phyloP scores from a whole-genome alignment of 2,329 filamentous ascomycete species.

The Cladosporium oxysporum region DNA sequence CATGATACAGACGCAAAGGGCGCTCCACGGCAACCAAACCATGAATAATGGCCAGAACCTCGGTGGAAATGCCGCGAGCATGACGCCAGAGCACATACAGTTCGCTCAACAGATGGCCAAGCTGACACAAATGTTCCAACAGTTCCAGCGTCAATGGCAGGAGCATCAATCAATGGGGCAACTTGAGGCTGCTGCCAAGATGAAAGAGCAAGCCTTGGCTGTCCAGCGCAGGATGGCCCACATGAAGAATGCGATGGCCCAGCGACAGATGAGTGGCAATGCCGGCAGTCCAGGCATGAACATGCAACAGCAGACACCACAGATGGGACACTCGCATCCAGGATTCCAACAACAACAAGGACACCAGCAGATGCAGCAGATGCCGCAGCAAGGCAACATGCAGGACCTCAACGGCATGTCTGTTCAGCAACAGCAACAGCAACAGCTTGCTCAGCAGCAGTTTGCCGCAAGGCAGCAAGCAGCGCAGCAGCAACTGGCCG shows the following conservation, averaged over 20 bases:
- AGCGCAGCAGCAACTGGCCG: slow-evolving; percentile 14
- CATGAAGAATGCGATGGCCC: slow-evolving; percentile 13
- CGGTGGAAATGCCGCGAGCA: slow-evolving; percentile 14
- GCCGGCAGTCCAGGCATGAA: slow-evolving; percentile 14
- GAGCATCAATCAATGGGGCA: not conserved
- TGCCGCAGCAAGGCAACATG: slow-evolving; percentile 35
- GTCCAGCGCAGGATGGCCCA: not conserved
- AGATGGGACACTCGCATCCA: slow-evolving; percentile 33
- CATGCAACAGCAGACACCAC: slow-evolving; percentile 14
- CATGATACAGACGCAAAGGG: slow-evolving; percentile 34
- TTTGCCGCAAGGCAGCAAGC: slow-evolving; percentile 22
- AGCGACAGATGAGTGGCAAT: slow-evolving; percentile 19
- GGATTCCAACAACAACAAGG: slow-evolving; percentile 21
- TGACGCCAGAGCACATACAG: slow-evolving; percentile 20
- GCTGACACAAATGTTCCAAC: not conserved
- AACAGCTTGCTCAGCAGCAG: slow-evolving; percentile 13
- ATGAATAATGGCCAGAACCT: slow-evolving; percentile 11
- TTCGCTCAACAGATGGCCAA: slow-evolving; percentile 18
- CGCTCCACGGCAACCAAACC: not conserved
- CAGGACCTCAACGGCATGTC: slow-evolving; percentile 11
- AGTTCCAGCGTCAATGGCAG: not conserved
- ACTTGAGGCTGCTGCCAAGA: not conserved
- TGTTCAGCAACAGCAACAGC: slow-evolving; percentile 22
- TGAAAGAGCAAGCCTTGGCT: not conserved
- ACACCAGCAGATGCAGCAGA: slow-evolving; percentile 37